Percentiles rank a stretch among this genome's conserved stretches.
These are phyloP conservation scores for Elongisporangium undulatum DNA, from an alignment of 352 stramenopile genomes.

Conservation along the genomic window DNA sequence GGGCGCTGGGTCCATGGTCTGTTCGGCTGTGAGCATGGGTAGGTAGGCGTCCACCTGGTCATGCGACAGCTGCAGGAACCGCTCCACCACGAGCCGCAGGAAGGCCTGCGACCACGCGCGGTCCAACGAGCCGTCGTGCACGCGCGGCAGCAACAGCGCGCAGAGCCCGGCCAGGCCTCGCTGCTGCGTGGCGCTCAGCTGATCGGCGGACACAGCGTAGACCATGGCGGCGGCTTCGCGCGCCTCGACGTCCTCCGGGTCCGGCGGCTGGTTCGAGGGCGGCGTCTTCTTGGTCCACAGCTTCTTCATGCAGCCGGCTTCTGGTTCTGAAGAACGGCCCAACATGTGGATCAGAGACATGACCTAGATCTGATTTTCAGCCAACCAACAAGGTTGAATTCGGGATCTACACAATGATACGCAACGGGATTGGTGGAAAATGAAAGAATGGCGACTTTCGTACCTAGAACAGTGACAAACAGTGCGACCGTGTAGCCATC, in stretches of 20 bases:
- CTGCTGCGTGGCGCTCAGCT: slow-evolving; percentile 51
- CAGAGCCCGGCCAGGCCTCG: slow-evolving; percentile 60
- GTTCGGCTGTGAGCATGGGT: slow-evolving; percentile 48
- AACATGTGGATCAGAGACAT: neutral
- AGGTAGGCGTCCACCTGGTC: slow-evolving; percentile 64
- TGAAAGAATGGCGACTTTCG: neutral
- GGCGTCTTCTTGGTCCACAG: neutral
- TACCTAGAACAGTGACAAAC: neutral
- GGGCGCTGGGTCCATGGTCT: slow-evolving; percentile 44
- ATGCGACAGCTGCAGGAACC: slow-evolving; percentile 46
- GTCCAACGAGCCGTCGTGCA: slow-evolving; percentile 59
- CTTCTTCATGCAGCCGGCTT: neutral
- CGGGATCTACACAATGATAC: neutral
- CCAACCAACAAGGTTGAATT: neutral
- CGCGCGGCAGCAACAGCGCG: slow-evolving; percentile 56
- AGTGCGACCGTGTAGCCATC: neutral
- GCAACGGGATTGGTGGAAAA: neutral
- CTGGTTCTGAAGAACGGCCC: neutral
- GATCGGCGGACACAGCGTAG: slow-evolving; percentile 15
- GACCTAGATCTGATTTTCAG: neutral
- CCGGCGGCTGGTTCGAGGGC: neutral
- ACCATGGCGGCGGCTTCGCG: neutral
- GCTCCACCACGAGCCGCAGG: slow-evolving; percentile 56
- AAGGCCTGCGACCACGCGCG: slow-evolving; percentile 60
- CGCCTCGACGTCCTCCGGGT: neutral